These are phyloP conservation scores for Cinchona pubescens DNA, from an alignment of 257 asterid species.

Conservation along the genomic window DNA sequence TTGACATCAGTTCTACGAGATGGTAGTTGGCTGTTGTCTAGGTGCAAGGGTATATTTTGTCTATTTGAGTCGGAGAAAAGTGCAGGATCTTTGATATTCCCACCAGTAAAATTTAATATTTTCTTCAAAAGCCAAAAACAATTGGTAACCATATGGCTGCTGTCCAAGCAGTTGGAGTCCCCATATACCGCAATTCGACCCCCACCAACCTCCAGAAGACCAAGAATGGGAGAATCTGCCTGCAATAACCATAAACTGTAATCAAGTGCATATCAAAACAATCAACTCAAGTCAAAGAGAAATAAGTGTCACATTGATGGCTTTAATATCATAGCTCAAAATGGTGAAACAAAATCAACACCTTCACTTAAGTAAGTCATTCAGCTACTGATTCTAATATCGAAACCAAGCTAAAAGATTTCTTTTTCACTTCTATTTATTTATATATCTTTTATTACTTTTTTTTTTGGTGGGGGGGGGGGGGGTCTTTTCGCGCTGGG, in stretches of 20 bases:
- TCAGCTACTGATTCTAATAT: not conserved
- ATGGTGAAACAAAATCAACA: not conserved
- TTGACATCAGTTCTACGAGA: conserved; percentile 90
- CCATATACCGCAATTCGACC: conserved; percentile 90
- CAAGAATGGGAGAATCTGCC: conserved; percentile 95
- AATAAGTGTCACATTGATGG: not conserved
- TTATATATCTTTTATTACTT: not conserved
- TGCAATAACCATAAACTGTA: conserved; percentile 34
- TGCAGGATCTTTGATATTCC: conserved; percentile 54
- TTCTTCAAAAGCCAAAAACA: conserved; percentile 94
- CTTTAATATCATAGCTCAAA: not conserved
- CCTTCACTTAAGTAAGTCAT: not conserved
- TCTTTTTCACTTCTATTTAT: too few species aligned
- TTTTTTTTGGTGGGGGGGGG: not conserved
- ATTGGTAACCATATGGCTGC: conserved; percentile 99
- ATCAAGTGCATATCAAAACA: not conserved
- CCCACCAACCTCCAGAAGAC: conserved; percentile 66
- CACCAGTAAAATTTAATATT: conserved; percentile 73
- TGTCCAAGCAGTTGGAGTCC: conserved; percentile 96
- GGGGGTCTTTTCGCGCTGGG: too few species aligned
- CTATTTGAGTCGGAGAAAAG: conserved; percentile 69
- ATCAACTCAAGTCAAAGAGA: too few species aligned
- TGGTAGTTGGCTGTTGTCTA: conserved; percentile 68
- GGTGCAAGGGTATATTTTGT: conserved; percentile 56
- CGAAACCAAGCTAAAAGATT: not conserved